Evolutionary conservation across 2,329 filamentous ascomycete species (phyloP).

Genomic region (Pezicula neosporulosa): DNA sequence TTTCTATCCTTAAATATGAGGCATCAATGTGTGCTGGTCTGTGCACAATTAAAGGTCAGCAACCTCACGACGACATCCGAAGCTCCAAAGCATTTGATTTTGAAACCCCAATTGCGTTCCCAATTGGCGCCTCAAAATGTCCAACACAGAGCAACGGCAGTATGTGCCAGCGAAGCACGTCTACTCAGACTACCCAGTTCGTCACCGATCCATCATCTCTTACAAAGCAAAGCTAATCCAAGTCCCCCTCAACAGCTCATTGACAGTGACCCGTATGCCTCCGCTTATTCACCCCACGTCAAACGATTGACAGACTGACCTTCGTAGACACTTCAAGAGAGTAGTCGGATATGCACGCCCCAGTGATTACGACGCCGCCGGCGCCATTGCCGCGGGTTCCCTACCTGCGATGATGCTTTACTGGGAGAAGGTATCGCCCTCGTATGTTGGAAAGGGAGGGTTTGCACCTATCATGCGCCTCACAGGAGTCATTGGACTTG

Average conservation of each 20-base stretch:
- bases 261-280: constrained; percentile 92
- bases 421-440: constrained; percentile 83
- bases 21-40: not conserved
- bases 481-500: constrained; percentile 65
- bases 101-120: constrained; percentile 23
- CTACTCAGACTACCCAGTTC: constrained; percentile 82
- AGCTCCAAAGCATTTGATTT: constrained; percentile 4
- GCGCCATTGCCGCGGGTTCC: constrained; percentile 62
- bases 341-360: constrained; percentile 83
- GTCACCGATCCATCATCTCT: constrained; percentile 31
- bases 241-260: constrained; percentile 68
- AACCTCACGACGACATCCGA: constrained; percentile 9
- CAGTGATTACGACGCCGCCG: constrained; percentile 78
- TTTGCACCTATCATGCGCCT: constrained; percentile 83
- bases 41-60: constrained; percentile 1
- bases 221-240: constrained; percentile 25
- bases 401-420: constrained; percentile 71
- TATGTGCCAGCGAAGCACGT: constrained; percentile 75
- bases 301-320: constrained; percentile 4
- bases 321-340: constrained; percentile 77
- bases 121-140: constrained; percentile 28
- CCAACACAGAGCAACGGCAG: constrained; percentile 33
- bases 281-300: constrained; percentile 6
- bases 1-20: not conserved
- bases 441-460: constrained; percentile 76